phyloP scores from a whole-genome alignment of 768 basidiomycete genomes.

The Galerina sulciceps region DNA sequence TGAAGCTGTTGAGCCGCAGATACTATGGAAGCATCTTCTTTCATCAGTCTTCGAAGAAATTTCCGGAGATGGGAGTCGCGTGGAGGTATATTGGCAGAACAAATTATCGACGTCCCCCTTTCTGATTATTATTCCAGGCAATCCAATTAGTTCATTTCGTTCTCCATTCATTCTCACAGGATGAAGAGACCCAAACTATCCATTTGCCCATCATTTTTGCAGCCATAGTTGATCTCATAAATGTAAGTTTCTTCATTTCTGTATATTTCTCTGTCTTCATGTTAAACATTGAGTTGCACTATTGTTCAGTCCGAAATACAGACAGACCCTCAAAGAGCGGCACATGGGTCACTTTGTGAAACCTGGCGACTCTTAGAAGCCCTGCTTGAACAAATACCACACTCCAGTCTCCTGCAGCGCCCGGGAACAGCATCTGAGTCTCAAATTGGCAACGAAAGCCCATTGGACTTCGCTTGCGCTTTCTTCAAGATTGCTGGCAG shows the following conservation, averaged over 20 bases:
- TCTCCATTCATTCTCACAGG: constrained; percentile 76
- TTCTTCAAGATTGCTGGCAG: constrained; percentile 57
- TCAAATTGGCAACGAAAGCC: constrained; percentile 36
- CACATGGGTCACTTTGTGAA: constrained; percentile 41
- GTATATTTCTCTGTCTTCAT: constrained; percentile 3
- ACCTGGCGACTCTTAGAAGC: constrained; percentile 55
- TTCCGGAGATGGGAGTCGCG: constrained; percentile 38
- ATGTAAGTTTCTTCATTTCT: constrained; percentile 47
- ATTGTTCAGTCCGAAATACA: constrained; percentile 40
- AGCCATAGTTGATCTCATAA: constrained; percentile 64
- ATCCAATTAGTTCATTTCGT: constrained; percentile 75
- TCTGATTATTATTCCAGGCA: constrained; percentile 47
- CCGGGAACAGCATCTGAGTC: constrained; percentile 47
- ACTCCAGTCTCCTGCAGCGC: constrained; percentile 52
- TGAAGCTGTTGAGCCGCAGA: constrained; percentile 89
- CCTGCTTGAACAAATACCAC: constrained; percentile 55
- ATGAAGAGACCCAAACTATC: constrained; percentile 83
- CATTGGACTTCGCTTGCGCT: constrained; percentile 60
- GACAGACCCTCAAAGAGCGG: constrained; percentile 36
- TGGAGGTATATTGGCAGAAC: constrained; percentile 48
- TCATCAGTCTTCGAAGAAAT: constrained; percentile 59
- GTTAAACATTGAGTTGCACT: not conserved
- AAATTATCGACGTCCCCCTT: not conserved
- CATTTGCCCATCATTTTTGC: constrained; percentile 83
- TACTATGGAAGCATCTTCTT: constrained; percentile 84